A percentile compares a stretch with the other conserved stretches of the same genome.
Conservation (phyloP, 805 yeast species). For the Suhomyces sp. region DNA sequence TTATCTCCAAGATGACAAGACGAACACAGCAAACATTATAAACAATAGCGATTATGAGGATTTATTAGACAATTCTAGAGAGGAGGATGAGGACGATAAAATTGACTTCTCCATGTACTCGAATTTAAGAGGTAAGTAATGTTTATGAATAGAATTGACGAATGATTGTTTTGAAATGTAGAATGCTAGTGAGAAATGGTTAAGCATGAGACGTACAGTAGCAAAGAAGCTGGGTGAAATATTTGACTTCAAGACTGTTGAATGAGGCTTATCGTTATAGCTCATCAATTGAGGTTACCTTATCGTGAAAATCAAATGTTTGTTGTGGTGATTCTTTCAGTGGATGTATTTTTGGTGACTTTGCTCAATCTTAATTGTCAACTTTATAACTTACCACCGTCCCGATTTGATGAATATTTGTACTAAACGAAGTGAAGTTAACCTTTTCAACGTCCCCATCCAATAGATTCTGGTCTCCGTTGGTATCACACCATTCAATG, state of each 20-base stretch:
- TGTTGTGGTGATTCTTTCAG: too few species aligned
- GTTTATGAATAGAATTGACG: neutral
- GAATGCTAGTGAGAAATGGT: too few species aligned
- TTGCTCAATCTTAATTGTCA: too few species aligned
- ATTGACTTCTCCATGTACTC: conserved; percentile 31
- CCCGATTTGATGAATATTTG: conserved; percentile 68
- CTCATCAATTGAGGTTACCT: too few species aligned
- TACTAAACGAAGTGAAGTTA: conserved; percentile 63
- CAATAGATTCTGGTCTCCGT: conserved; percentile 53
- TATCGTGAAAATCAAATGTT: too few species aligned
- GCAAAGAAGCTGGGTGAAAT: too few species aligned
- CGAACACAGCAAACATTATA: conserved; percentile 4
- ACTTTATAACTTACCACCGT: conserved; percentile 64
- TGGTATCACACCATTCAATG: conserved; percentile 78
- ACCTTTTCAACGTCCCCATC: conserved; percentile 61
- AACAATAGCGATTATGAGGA: conserved; percentile 17
- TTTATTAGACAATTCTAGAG: conserved; percentile 3
- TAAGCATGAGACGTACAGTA: too few species aligned
- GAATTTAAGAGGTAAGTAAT: conserved; percentile 7
- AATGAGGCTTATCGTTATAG: too few species aligned
- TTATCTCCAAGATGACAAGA: neutral
- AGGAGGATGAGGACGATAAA: conserved; percentile 18
- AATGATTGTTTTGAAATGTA: too few species aligned
- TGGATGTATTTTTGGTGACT: too few species aligned
- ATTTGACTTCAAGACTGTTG: too few species aligned